These are phyloP conservation scores for Acanthamoeba polyphaga DNA, from an alignment of 208 protist genomes.

Conservation along the genomic window DNA sequence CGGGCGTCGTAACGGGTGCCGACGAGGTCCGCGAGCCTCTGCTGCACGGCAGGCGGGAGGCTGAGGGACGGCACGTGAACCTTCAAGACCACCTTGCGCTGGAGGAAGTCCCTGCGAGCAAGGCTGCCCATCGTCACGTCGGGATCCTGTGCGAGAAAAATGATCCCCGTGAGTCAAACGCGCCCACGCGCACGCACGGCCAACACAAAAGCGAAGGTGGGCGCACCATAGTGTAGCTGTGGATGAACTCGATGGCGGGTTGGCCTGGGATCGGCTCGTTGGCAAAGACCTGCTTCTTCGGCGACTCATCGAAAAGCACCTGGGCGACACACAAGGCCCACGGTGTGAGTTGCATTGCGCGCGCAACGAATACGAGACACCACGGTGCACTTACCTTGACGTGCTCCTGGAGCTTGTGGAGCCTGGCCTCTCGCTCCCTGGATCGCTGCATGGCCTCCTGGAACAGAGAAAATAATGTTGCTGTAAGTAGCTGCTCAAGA, in stretches of 20 bases:
- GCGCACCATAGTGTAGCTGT: conserved; percentile 32
- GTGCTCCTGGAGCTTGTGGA: conserved; percentile 65
- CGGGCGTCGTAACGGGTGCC: conserved; percentile 14
- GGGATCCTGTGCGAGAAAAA: conserved; percentile 1
- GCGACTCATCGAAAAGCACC: conserved; percentile 43
- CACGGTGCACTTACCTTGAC: background rate
- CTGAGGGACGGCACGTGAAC: conserved; percentile 28
- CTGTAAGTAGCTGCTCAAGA: background rate
- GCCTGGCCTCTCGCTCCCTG: conserved; percentile 19
- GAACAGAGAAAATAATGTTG: background rate
- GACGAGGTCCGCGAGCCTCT: conserved; percentile 34
- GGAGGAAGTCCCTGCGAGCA: conserved; percentile 55
- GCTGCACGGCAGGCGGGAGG: background rate
- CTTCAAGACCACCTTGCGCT: conserved; percentile 62
- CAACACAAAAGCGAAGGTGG: too few relatives aligned
- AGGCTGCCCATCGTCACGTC: conserved; percentile 53
- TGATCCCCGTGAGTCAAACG: background rate
- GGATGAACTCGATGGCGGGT: conserved; percentile 53
- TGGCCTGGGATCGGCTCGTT: conserved; percentile 38
- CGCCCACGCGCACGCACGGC: background rate
- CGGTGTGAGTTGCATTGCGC: background rate
- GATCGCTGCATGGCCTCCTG: background rate
- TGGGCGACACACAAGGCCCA: background rate
- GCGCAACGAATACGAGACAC: background rate
- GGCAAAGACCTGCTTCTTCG: conserved; percentile 43